phyloP scores from a whole-genome alignment of 352 stramenopile species.

The Lagenidium giganteum region DNA sequence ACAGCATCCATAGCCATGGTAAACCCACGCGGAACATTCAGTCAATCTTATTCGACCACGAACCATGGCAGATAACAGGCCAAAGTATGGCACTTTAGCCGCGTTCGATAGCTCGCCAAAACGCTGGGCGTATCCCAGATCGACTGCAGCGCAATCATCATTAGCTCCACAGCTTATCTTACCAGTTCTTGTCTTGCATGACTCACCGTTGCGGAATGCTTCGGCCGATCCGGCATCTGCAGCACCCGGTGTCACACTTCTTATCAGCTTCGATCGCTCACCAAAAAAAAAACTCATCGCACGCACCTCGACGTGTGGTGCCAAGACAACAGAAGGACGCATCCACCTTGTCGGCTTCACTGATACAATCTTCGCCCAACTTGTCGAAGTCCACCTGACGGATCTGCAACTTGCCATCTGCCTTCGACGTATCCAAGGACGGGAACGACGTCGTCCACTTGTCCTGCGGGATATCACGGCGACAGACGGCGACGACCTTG shows the following conservation, averaged over 20 bases:
- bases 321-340: constrained; percentile 69
- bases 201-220: constrained; percentile 57
- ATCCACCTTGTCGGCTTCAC: constrained; percentile 39
- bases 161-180: constrained; percentile 2
- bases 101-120: constrained; percentile 47
- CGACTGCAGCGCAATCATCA: constrained; percentile 28
- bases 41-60: too few species aligned
- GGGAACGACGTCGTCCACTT: constrained; percentile 40
- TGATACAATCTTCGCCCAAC: constrained; percentile 27
- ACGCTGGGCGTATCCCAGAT: constrained; percentile 62
- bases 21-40: too few species aligned
- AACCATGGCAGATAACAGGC: constrained; percentile 55
- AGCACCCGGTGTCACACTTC: neutral
- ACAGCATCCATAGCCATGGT: neutral
- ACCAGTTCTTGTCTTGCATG: neutral
- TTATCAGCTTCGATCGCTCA: neutral
- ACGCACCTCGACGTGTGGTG: constrained; percentile 55
- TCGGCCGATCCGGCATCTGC: constrained; percentile 51
- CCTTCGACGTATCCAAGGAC: constrained; percentile 26
- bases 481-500: constrained; percentile 54
- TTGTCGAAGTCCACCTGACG: constrained; percentile 48
- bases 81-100: constrained; percentile 48
- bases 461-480: constrained; percentile 42
- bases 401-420: constrained; percentile 47
- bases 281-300: neutral